These are phyloP conservation scores for Platismatia glauca DNA, from an alignment of 495 filamentous ascomycete species.

Conservation along the genomic window DNA sequence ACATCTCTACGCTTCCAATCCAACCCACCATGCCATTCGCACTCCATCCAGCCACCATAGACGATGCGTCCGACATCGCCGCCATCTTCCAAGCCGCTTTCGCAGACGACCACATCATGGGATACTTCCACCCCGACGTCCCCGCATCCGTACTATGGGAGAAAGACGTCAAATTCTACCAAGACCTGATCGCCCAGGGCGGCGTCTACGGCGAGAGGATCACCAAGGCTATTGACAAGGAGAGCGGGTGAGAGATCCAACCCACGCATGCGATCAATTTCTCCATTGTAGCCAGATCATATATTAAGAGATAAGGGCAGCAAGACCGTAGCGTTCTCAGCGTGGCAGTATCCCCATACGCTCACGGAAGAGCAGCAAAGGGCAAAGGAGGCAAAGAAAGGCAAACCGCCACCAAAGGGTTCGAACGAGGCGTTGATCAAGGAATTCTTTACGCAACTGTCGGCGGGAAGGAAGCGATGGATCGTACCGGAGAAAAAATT, in stretches of 20 bases:
- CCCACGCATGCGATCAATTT: slow-evolving; percentile 11
- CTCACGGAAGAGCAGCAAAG: slow-evolving; percentile 14
- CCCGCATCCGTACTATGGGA: slow-evolving; percentile 1
- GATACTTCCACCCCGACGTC: slow-evolving; percentile 7
- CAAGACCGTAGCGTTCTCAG: slow-evolving; percentile 19
- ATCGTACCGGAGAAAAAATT: slow-evolving; percentile 13
- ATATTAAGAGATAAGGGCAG: no score
- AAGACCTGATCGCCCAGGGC: not conserved
- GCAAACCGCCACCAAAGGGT: not conserved
- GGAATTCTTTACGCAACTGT: slow-evolving; percentile 18
- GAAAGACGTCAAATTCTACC: slow-evolving; percentile 10
- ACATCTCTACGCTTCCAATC: no score
- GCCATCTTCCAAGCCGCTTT: slow-evolving; percentile 18
- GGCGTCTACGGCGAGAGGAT: slow-evolving; percentile 8
- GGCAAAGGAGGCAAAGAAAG: slow-evolving; percentile 1
- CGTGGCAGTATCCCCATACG: slow-evolving; percentile 18
- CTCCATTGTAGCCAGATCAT: no score
- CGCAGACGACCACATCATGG: slow-evolving; percentile 16
- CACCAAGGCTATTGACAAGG: no score
- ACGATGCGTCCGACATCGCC: slow-evolving; percentile 15
- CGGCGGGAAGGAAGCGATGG: slow-evolving; percentile 6
- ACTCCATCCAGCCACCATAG: no score
- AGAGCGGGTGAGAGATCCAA: no score
- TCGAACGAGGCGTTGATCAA: slow-evolving; percentile 11
- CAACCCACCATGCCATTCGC: no score